phyloP scores from a whole-genome alignment of 2,329 filamentous ascomycete genomes.

The Trichophyton rubrum region DNA sequence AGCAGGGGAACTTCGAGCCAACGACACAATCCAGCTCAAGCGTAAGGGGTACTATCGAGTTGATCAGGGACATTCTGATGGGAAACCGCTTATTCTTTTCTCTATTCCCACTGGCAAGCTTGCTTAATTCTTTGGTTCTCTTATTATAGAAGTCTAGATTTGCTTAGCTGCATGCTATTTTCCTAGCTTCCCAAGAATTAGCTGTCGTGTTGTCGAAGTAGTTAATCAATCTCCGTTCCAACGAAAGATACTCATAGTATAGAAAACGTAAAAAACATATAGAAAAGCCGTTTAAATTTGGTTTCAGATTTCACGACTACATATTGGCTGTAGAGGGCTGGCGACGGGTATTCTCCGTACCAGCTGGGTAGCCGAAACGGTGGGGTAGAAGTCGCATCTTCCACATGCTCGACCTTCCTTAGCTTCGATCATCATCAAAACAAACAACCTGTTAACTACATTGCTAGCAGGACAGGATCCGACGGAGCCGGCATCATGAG shows the following conservation, averaged over 20 bases:
- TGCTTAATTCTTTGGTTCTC: no score
- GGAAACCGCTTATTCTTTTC: slow-evolving; percentile 45
- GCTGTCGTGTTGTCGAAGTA: no score
- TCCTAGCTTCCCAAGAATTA: no score
- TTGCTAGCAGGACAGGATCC: no score
- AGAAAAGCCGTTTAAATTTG: no score
- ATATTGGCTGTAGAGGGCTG: not conserved
- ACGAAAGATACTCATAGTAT: no score
- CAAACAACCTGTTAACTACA: not conserved
- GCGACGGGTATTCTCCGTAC: not conserved
- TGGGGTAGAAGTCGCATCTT: not conserved
- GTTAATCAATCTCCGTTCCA: no score
- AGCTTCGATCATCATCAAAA: not conserved
- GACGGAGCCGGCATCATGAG: not conserved
- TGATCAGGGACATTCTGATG: slow-evolving; percentile 34
- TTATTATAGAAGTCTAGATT: no score
- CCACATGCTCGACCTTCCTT: not conserved
- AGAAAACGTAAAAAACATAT: no score
- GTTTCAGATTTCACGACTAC: no score
- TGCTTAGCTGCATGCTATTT: no score
- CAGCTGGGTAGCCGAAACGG: not conserved
- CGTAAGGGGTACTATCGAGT: slow-evolving; percentile 54
- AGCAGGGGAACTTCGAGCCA: slow-evolving; percentile 58
- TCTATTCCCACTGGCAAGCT: slow-evolving; percentile 48
- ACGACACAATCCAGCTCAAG: slow-evolving; percentile 82